These are phyloP conservation scores for Arachis monticola DNA, from an alignment of 331 rosid species.

Conservation along the genomic window DNA sequence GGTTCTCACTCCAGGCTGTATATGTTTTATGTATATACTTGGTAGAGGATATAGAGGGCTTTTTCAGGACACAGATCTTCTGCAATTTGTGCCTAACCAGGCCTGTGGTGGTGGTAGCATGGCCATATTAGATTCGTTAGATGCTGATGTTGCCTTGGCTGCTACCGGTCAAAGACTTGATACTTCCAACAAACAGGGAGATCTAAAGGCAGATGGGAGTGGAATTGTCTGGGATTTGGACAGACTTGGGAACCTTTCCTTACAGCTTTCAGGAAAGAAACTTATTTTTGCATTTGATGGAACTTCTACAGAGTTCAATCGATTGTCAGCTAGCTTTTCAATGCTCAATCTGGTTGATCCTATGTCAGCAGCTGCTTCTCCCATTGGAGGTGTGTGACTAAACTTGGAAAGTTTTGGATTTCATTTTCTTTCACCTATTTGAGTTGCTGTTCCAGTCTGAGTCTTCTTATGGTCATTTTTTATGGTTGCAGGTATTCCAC, in stretches of 20 bases:
- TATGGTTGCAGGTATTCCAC: conserved; percentile 87
- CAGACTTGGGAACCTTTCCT: conserved; percentile 87
- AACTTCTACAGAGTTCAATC: conserved; percentile 75
- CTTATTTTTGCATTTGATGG: conserved; percentile 98
- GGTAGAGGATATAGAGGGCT: conserved; percentile 99
- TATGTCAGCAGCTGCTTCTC: conserved; percentile 98
- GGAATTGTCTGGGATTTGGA: conserved; percentile 99
- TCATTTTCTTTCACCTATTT: conserved; percentile 23
- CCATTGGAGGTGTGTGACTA: conserved; percentile 89
- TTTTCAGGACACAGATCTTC: conserved; percentile 95
- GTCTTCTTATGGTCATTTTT: conserved; percentile 33
- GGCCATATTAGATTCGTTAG: conserved; percentile 97
- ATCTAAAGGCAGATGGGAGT: conserved; percentile 91
- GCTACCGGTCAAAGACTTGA: conserved; percentile 80
- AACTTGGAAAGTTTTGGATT: conserved; percentile 38
- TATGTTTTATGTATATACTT: conserved; percentile 95
- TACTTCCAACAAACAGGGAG: conserved; percentile 66
- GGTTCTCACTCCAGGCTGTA: conserved; percentile 88
- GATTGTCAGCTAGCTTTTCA: conserved; percentile 79
- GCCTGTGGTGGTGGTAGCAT: conserved; percentile 99
- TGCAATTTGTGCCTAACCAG: conserved; percentile 94
- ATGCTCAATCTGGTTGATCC: conserved; percentile 99
- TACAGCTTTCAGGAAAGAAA: conserved; percentile 97
- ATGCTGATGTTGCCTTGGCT: conserved; percentile 72
- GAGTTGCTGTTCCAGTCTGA: conserved; percentile 16